phyloP scores from a whole-genome alignment of 768 basidiomycete genomes.

The Coprinellus micaceus region DNA sequence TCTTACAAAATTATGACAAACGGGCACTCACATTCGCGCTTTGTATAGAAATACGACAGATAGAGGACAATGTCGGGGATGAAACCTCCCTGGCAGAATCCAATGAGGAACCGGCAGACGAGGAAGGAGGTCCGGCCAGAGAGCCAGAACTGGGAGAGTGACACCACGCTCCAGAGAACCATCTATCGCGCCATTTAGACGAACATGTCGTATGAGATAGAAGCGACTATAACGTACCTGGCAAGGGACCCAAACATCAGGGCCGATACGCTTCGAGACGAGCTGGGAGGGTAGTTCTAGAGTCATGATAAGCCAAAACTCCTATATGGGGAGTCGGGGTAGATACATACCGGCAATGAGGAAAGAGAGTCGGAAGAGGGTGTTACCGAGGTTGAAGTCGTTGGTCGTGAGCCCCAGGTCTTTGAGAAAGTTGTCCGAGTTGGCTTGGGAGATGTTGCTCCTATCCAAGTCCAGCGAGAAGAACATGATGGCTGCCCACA shows the following conservation, averaged over 20 bases:
- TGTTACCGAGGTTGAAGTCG: conserved; percentile 64
- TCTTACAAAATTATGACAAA: neutral
- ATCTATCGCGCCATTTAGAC: conserved; percentile 37
- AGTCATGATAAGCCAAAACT: neutral
- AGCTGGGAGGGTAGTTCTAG: conserved; percentile 64
- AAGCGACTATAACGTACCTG: conserved; percentile 36
- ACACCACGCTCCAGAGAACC: conserved; percentile 53
- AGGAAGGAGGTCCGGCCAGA: conserved; percentile 51
- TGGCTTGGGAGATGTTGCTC: conserved; percentile 61
- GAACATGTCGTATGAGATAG: neutral
- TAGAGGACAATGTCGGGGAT: conserved; percentile 64
- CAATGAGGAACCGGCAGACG: conserved; percentile 49
- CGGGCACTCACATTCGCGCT: conserved; percentile 42
- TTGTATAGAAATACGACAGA: conserved; percentile 63
- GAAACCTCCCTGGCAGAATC: conserved; percentile 63
- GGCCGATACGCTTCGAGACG: conserved; percentile 63
- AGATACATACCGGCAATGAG: conserved; percentile 34
- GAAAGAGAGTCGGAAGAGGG: conserved; percentile 49
- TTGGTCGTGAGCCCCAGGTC: conserved; percentile 60
- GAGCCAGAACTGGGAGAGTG: conserved; percentile 59
- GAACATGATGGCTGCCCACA: conserved; percentile 64
- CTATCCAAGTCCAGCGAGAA: conserved; percentile 57
- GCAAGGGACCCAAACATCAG: conserved; percentile 62
- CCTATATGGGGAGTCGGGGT: neutral
- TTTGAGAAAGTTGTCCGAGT: conserved; percentile 63